These are phyloP conservation scores for Pseudoperonospora humuli DNA, from an alignment of 352 stramenopile species.

Conservation along the genomic window DNA sequence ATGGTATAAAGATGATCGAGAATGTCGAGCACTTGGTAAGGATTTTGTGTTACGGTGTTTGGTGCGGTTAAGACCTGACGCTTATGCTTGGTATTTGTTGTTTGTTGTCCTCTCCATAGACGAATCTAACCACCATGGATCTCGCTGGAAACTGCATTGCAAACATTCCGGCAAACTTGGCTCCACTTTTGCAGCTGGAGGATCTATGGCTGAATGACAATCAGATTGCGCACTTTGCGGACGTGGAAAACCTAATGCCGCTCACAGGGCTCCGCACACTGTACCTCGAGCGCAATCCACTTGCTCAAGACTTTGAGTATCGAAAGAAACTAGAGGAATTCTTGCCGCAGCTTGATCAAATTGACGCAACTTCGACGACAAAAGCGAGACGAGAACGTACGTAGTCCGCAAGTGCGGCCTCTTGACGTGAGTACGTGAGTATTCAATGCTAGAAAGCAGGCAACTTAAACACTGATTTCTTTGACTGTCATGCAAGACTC, in stretches of 20 bases:
- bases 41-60: neutral
- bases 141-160: slow-evolving; percentile 81
- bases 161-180: slow-evolving; percentile 40
- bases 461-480: neutral
- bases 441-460: neutral
- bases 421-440: neutral
- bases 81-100: neutral
- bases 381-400: slow-evolving; percentile 34
- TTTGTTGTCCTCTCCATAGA: slow-evolving; percentile 21
- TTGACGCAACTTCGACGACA: slow-evolving; percentile 86
- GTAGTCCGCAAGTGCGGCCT: slow-evolving; percentile 7
- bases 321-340: slow-evolving; percentile 87
- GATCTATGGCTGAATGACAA: slow-evolving; percentile 82
- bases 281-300: slow-evolving; percentile 95
- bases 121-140: slow-evolving; percentile 52
- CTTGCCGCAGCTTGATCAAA: slow-evolving; percentile 90
- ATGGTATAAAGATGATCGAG: slow-evolving; percentile 89
- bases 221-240: slow-evolving; percentile 47
- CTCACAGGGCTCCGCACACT: slow-evolving; percentile 85
- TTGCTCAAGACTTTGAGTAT: slow-evolving; percentile 93
- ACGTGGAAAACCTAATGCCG: slow-evolving; percentile 61
- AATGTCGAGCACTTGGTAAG: slow-evolving; percentile 68
- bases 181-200: slow-evolving; percentile 35
- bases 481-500: slow-evolving; percentile 4
- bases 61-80: neutral